phyloP scores from a whole-genome alignment of 257 asterid species.

The Avicennia marina region DNA sequence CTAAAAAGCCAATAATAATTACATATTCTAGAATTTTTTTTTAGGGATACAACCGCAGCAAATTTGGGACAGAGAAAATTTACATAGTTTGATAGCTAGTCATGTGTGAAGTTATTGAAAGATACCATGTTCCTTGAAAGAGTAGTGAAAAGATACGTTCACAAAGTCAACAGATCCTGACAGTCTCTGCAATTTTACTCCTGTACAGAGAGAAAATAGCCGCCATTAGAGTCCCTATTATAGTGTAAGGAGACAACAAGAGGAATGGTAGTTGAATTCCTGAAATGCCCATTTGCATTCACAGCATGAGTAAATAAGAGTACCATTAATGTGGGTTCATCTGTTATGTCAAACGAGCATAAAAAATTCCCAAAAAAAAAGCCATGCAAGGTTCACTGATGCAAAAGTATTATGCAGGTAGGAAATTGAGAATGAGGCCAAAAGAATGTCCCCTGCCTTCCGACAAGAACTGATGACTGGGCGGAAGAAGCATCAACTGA shows the following conservation, averaged over 20 bases:
- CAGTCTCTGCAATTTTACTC: conserved; percentile 33
- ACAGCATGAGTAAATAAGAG: not conserved
- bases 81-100: not conserved
- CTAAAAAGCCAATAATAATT: not conserved
- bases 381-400: not conserved
- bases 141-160: conserved; percentile 37
- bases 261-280: conserved; percentile 1
- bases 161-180: conserved; percentile 40
- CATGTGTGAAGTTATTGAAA: not conserved
- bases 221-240: conserved; percentile 1
- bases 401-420: not conserved
- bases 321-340: not conserved
- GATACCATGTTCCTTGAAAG: conserved; percentile 42
- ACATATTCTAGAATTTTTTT: not conserved
- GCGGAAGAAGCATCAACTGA: conserved; percentile 41
- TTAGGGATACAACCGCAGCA: too few relatives aligned
- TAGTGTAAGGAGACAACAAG: not conserved
- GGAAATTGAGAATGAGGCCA: not conserved
- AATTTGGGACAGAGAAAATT: too few relatives aligned
- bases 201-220: conserved; percentile 22
- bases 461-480: conserved; percentile 35
- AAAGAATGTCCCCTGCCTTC: conserved; percentile 25
- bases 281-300: not conserved
- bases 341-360: not conserved
- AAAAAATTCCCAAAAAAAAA: not conserved